These are phyloP conservation scores for Populus simonii DNA, from an alignment of 345 rosid species.

Conservation along the genomic window DNA sequence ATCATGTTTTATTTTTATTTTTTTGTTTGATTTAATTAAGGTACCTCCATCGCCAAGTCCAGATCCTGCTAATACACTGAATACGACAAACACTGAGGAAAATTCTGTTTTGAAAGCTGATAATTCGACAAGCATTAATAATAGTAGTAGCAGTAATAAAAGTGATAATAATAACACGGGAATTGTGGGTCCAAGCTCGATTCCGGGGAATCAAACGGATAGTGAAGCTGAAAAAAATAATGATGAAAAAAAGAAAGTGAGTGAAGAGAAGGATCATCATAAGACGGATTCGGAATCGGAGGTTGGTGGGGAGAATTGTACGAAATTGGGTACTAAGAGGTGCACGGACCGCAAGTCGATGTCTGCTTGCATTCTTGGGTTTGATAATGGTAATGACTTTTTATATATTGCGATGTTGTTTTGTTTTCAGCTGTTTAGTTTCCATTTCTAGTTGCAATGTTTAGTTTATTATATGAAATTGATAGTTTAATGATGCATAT, in stretches of 20 bases:
- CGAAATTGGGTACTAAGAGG: slow-evolving; percentile 27
- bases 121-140: slow-evolving; percentile 18
- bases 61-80: slow-evolving; percentile 21
- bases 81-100: slow-evolving; percentile 18
- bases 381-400: slow-evolving; percentile 42
- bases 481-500: not conserved
- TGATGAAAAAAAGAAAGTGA: slow-evolving; percentile 14
- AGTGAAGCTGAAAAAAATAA: slow-evolving; percentile 9
- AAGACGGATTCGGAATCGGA: slow-evolving; percentile 29
- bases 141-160: not conserved
- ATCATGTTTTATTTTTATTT: not conserved
- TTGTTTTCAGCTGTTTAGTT: not conserved
- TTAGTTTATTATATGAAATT: not conserved
- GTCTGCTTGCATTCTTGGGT: slow-evolving; percentile 55
- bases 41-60: slow-evolving; percentile 38
- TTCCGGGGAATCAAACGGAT: slow-evolving; percentile 2
- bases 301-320: slow-evolving; percentile 40
- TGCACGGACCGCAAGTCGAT: slow-evolving; percentile 37
- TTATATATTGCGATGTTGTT: not conserved
- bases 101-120: slow-evolving; percentile 25
- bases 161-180: slow-evolving; percentile 12
- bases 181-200: slow-evolving; percentile 1
- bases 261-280: slow-evolving; percentile 18
- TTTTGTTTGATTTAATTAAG: slow-evolving; percentile 32
- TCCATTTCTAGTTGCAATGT: too few relatives aligned